Percentiles rank a stretch among this genome's conserved stretches.
Conservation (phyloP, 2,329 filamentous ascomycete species). For the Grosmannia huntii region DNA sequence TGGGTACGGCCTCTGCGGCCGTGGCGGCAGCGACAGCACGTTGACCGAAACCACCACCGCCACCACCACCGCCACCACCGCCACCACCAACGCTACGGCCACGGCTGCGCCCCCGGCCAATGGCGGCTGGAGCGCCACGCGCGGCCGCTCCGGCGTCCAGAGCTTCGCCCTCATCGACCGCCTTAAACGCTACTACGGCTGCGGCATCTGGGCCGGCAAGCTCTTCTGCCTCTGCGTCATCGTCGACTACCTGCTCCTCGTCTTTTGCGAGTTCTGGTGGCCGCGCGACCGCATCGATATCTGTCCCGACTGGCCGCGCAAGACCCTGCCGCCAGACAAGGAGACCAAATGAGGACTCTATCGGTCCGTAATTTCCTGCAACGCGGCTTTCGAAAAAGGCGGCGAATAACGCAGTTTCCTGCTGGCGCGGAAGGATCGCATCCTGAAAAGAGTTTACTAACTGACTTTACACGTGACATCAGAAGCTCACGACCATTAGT, state of each 20-base stretch:
- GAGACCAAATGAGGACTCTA: slow-evolving; percentile 10
- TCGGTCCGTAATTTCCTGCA: too few relatives aligned
- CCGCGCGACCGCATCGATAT: slow-evolving; percentile 80
- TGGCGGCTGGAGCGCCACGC: slow-evolving; percentile 52
- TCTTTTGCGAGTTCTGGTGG: slow-evolving; percentile 77
- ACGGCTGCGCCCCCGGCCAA: neutral
- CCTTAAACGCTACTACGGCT: slow-evolving; percentile 92
- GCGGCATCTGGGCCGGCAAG: slow-evolving; percentile 96
- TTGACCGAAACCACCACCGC: neutral
- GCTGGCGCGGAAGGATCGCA: too few relatives aligned
- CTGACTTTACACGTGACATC: too few relatives aligned
- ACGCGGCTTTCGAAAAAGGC: too few relatives aligned
- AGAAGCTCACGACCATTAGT: too few relatives aligned
- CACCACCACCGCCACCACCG: neutral
- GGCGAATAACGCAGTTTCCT: too few relatives aligned
- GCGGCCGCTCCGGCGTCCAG: slow-evolving; percentile 56
- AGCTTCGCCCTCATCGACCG: slow-evolving; percentile 91
- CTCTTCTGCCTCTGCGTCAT: slow-evolving; percentile 90
- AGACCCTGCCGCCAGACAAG: slow-evolving; percentile 29
- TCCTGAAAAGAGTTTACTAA: too few relatives aligned
- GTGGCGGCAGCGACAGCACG: slow-evolving; percentile 4
- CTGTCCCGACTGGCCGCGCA: slow-evolving; percentile 83
- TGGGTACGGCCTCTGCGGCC: slow-evolving; percentile 57
- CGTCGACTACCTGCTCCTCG: slow-evolving; percentile 83
- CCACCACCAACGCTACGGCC: neutral